Evolutionary conservation across 495 filamentous ascomycete species (phyloP).

Genomic region (Venustampulla echinocandica): DNA sequence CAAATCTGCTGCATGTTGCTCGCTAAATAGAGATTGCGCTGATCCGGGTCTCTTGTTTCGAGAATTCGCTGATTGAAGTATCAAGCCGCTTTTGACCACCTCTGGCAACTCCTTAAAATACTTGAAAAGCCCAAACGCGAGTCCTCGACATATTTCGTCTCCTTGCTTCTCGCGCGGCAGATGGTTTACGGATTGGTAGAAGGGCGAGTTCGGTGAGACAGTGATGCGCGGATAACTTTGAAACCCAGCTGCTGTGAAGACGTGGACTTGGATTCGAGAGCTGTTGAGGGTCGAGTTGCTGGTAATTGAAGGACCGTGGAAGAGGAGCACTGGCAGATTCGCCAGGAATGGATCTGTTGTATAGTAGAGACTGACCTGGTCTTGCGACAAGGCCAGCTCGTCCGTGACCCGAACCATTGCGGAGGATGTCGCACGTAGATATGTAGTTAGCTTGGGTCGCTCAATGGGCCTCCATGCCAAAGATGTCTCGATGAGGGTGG

Average conservation of each 20-base stretch:
- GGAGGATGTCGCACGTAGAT: constrained; percentile 8
- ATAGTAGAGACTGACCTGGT: constrained; percentile 72
- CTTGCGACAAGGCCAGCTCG: constrained; percentile 59
- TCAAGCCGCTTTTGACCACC: constrained; percentile 54
- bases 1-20: constrained; percentile 86
- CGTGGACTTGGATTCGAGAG: constrained; percentile 85
- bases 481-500: neutral
- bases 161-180: constrained; percentile 92
- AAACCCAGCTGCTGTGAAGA: constrained; percentile 81
- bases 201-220: constrained; percentile 87
- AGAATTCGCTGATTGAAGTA: constrained; percentile 37
- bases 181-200: constrained; percentile 84
- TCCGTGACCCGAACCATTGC: constrained; percentile 61
- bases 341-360: constrained; percentile 68
- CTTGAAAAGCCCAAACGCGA: constrained; percentile 85
- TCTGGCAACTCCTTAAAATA: constrained; percentile 86
- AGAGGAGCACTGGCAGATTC: constrained; percentile 65
- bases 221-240: constrained; percentile 83
- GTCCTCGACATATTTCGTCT: constrained; percentile 76
- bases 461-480: constrained; percentile 24
- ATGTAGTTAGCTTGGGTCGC: constrained; percentile 11
- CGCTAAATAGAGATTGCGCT: constrained; percentile 66
- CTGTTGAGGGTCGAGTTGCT: constrained; percentile 77
- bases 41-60: constrained; percentile 45
- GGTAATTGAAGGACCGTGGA: constrained; percentile 77